Percentiles rank a stretch among this genome's conserved stretches.
Evolutionary conservation across 2,329 filamentous ascomycete genomes (phyloP).

Genomic region (Cercospora berteroae): DNA sequence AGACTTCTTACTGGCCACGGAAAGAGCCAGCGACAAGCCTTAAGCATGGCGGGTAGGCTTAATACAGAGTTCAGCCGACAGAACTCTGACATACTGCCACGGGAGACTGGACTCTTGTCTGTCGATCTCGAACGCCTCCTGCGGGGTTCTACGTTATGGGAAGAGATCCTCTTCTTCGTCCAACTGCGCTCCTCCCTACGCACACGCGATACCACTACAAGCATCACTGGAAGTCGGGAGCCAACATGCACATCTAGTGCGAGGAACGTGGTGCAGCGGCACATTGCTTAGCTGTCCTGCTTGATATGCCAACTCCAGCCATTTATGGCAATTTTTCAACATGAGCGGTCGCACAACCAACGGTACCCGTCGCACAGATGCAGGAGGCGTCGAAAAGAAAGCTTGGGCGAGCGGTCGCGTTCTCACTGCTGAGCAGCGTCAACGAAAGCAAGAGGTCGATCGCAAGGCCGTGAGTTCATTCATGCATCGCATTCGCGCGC

Average conservation of each 20-base stretch:
- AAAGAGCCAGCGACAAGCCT: background rate
- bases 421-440: conserved; percentile 27
- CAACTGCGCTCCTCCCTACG: background rate
- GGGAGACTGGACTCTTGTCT: conserved; percentile 1
- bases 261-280: background rate
- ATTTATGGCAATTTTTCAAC: background rate
- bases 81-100: background rate
- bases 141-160: conserved; percentile 5
- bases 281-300: conserved; percentile 1
- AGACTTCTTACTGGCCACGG: background rate
- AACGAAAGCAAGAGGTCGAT: conserved; percentile 28
- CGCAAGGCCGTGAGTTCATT: conserved; percentile 19
- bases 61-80: conserved; percentile 1
- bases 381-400: conserved; percentile 23
- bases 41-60: conserved; percentile 9
- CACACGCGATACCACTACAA: background rate
- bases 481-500: background rate
- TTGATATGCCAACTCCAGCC: background rate
- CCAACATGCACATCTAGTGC: background rate
- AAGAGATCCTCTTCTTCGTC: background rate
- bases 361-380: conserved; percentile 14
- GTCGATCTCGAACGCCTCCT: conserved; percentile 13
- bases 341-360: conserved; percentile 28
- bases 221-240: background rate
- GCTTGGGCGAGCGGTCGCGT: conserved; percentile 28